These are phyloP conservation scores for Climacium dendroides DNA, from an alignment of 225 moss, liverwort and hornwort species.

Conservation along the genomic window DNA sequence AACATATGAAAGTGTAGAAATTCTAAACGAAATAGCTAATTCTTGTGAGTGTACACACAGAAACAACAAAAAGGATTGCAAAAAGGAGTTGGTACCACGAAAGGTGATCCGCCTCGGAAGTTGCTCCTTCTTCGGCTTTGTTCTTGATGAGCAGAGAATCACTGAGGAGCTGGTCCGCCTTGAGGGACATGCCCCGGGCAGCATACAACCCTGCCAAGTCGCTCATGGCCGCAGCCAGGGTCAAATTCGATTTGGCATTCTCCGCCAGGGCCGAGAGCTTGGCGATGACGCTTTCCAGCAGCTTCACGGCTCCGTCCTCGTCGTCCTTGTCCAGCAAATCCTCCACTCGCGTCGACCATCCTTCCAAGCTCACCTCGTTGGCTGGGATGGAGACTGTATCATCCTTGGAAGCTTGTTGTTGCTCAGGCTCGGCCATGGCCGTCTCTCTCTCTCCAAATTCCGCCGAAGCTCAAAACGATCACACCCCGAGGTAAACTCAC, in stretches of 20 bases:
- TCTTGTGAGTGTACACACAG: neutral
- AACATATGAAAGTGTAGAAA: neutral
- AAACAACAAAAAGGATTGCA: neutral
- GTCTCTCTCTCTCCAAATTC: neutral
- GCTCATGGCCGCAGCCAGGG: slow-evolving; percentile 40
- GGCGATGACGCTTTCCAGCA: slow-evolving; percentile 47
- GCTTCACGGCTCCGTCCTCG: slow-evolving; percentile 49
- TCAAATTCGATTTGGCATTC: slow-evolving; percentile 23
- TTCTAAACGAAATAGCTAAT: neutral
- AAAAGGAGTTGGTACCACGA: slow-evolving; percentile 27
- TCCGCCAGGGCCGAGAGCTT: slow-evolving; percentile 11
- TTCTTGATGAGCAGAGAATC: slow-evolving; percentile 48
- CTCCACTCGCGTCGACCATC: slow-evolving; percentile 63
- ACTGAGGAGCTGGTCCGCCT: slow-evolving; percentile 43
- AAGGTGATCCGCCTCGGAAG: neutral
- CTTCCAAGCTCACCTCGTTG: slow-evolving; percentile 27
- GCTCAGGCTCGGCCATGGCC: neutral
- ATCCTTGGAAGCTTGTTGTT: neutral
- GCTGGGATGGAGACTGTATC: neutral
- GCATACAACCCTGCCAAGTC: slow-evolving; percentile 35
- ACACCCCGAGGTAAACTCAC: neutral
- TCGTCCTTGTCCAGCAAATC: slow-evolving; percentile 57
- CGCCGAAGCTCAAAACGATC: neutral
- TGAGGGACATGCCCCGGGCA: slow-evolving; percentile 47
- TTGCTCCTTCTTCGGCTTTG: slow-evolving; percentile 8